phyloP scores from a whole-genome alignment of 768 basidiomycete species.

The Mrakia gelida region DNA sequence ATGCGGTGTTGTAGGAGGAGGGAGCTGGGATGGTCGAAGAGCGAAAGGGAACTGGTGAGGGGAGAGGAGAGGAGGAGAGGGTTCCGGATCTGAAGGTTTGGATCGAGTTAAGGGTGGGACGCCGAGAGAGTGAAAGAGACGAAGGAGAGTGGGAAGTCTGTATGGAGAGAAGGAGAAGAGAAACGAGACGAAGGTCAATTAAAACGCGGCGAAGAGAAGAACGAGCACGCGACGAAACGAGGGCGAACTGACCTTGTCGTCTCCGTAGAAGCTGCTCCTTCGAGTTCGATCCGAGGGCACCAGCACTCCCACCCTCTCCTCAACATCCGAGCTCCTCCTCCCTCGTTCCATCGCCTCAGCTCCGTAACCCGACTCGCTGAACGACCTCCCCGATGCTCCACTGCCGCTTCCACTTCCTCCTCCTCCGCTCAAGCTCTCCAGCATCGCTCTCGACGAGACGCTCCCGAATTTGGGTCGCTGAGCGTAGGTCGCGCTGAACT shows the following conservation, averaged over 20 bases:
- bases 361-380: background rate
- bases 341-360: background rate
- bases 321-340: background rate
- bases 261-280: slow-evolving; percentile 19
- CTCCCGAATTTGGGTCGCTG: slow-evolving; percentile 25
- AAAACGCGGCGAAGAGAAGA: background rate
- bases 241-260: background rate
- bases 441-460: slow-evolving; percentile 20
- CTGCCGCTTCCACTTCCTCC: background rate
- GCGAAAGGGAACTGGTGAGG: background rate
- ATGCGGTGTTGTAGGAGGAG: slow-evolving; percentile 10
- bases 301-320: slow-evolving; percentile 7
- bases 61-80: slow-evolving; percentile 16
- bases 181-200: background rate
- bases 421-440: slow-evolving; percentile 16
- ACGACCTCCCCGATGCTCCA: background rate
- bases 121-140: background rate
- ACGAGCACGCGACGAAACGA: background rate
- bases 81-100: slow-evolving; percentile 21
- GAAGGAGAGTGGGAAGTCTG: slow-evolving; percentile 13
- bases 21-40: background rate
- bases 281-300: background rate
- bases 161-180: background rate
- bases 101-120: background rate
- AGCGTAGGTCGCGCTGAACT: background rate